Evolutionary conservation across 371 early-diverging fungal genomes (phyloP).

Genomic region (Mucor racemosus): DNA sequence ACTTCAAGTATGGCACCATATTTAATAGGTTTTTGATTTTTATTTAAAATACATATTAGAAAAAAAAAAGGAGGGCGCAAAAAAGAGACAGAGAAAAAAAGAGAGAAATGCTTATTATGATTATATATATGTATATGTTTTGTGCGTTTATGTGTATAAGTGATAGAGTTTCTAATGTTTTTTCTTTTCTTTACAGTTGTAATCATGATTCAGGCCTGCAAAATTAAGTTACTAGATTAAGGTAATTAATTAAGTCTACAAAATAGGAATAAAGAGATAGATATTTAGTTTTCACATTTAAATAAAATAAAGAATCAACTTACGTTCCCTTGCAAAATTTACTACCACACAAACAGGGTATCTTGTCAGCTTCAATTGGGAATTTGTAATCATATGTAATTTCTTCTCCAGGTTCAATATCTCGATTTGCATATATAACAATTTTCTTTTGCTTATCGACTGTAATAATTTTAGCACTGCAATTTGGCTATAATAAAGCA

Average conservation of each 20-base stretch:
- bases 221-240: conserved; percentile 1
- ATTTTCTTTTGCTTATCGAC: conserved; percentile 91
- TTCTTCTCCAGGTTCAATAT: conserved; percentile 94
- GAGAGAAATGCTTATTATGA: not conserved
- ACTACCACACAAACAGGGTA: conserved; percentile 94
- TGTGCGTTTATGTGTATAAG: not conserved
- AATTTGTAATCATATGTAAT: conserved; percentile 99
- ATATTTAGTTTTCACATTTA: not conserved
- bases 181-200: conserved; percentile 4
- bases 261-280: not conserved
- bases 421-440: conserved; percentile 88
- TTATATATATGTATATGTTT: not conserved
- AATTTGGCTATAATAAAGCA: conserved; percentile 81
- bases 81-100: no score
- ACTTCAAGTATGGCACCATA: no score
- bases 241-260: conserved; percentile 14
- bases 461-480: conserved; percentile 90
- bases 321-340: conserved; percentile 79
- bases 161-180: conserved; percentile 4
- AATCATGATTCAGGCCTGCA: conserved; percentile 14
- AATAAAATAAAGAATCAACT: conserved; percentile 22
- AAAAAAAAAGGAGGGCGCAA: no score
- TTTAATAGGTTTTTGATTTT: no score
- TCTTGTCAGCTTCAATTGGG: conserved; percentile 90
- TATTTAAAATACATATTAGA: no score